Conservation (phyloP, 2,329 filamentous ascomycete genomes). For the Neopestalotiopsis sp. region DNA sequence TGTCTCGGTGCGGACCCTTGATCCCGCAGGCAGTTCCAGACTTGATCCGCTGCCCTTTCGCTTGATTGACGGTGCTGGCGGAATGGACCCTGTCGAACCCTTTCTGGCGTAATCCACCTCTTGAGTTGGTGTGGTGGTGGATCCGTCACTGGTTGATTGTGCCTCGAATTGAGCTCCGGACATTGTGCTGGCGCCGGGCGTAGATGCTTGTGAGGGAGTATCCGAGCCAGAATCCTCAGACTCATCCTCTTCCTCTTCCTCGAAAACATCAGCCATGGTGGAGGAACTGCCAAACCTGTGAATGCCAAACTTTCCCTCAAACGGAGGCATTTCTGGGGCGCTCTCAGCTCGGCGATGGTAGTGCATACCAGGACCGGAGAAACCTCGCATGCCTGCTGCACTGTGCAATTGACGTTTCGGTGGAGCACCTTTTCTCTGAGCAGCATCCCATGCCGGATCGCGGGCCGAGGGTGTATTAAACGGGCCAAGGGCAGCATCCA, state of each 20-base stretch:
- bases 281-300: constrained; percentile 70
- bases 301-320: constrained; percentile 67
- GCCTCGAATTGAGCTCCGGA: constrained; percentile 29
- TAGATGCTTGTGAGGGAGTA: constrained; percentile 33
- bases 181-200: constrained; percentile 29
- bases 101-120: constrained; percentile 31
- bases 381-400: constrained; percentile 72
- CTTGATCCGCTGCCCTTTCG: constrained; percentile 54
- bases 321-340: constrained; percentile 78
- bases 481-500: constrained; percentile 90
- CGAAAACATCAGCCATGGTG: constrained; percentile 86
- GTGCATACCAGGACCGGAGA: constrained; percentile 72
- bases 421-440: constrained; percentile 62
- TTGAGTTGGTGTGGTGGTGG: constrained; percentile 36
- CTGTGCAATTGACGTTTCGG: constrained; percentile 77
- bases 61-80: constrained; percentile 36
- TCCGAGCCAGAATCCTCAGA: constrained; percentile 28
- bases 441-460: constrained; percentile 71
- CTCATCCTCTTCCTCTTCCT: constrained; percentile 78
- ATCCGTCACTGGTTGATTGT: constrained; percentile 31
- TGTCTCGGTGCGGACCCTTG: constrained; percentile 52
- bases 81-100: constrained; percentile 23
- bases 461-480: constrained; percentile 80
- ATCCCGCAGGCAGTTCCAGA: constrained; percentile 43
- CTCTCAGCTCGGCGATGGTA: constrained; percentile 82